These are phyloP conservation scores for Monoraphidium neglectum DNA, from an alignment of 139 green algal genomes.

Conservation along the genomic window DNA sequence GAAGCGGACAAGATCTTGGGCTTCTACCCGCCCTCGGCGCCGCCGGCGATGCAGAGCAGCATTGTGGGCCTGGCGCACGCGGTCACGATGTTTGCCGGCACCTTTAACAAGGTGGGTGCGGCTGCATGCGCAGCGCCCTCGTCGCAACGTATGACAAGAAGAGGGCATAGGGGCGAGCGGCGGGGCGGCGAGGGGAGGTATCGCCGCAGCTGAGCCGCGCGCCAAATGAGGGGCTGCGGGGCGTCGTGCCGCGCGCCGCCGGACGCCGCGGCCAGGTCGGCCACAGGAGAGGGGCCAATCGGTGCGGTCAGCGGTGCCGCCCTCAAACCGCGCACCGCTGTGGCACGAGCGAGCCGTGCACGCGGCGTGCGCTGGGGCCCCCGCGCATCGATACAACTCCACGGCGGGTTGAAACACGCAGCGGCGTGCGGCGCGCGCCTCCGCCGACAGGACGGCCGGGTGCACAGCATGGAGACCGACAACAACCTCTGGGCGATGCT, in stretches of 20 bases:
- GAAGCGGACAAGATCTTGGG: conserved; percentile 29
- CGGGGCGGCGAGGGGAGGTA: not conserved
- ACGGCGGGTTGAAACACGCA: no score
- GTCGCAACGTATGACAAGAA: not conserved
- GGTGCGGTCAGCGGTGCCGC: no score
- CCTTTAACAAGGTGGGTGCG: conserved; percentile 25
- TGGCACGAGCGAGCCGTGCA: no score
- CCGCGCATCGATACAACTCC: no score
- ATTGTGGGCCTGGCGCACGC: conserved; percentile 31
- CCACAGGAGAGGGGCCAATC: no score
- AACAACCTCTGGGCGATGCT: conserved; percentile 24
- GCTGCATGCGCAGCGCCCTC: not conserved
- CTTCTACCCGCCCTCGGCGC: conserved; percentile 17
- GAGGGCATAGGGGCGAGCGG: not conserved
- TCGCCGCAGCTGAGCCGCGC: not conserved
- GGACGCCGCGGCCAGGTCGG: no score
- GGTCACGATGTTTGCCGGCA: conserved; percentile 30
- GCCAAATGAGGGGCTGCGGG: no score
- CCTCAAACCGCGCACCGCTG: no score
- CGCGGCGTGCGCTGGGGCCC: no score
- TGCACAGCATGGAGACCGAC: conserved; percentile 21
- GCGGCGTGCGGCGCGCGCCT: not conserved
- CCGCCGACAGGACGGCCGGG: conserved; percentile 11
- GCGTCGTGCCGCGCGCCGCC: no score
- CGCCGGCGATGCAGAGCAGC: conserved; percentile 21